Base-by-base conservation (phyloP, 108 stramenopile species). In the Epithemia pelagica region DNA sequence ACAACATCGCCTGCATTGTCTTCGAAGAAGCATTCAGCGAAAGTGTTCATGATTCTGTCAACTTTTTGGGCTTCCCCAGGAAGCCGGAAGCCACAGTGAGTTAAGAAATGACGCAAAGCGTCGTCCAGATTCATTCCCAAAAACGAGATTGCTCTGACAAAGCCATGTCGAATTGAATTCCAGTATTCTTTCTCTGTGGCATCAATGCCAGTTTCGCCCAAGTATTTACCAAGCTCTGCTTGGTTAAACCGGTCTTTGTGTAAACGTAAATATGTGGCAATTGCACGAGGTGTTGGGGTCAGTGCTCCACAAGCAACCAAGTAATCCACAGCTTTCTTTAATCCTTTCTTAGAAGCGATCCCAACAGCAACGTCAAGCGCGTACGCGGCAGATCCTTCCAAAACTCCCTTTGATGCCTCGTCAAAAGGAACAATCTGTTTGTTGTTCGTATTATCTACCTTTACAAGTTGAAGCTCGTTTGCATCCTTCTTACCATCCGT, bases 1-100 rank as follows among this genome's bases (percentile, higher is more conserved):
- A 70, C 58, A 37, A 67, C 55, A 71, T 90, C 90, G 23, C 90
- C 90, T 0, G 87, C 87, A 73, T 99, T 99, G 73, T 99, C 96
- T 71, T 95, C 91, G 89, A 90, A 96, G 69, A 91, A 99, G 74
- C 94, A 95, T 68, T 95, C 89, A 18, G 93, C 77, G 66, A 97
- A 99, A 0, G 93, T 87, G 2, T 81, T 76, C 28, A 97, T 76
- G 29, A 99, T 69, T 67, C 96, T 64, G 70, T 97, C 96, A 63
- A 99, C 94, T 66, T 87, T 85, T 74, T 99, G 98, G 7, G 98
- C 96, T 75, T 99, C 98, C 21, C 98, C 98, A 26, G 98, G 98
- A 30, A 98, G 69, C 18, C 89, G 90, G 65, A 98, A 96, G 27
- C 95, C 95, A 33, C 94, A 79, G 72, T 84, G 78, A 20, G 97